Percentiles rank a stretch among this genome's conserved stretches.
These are phyloP conservation scores for Xylariaceae sp. DNA, from an alignment of 2,329 filamentous ascomycete species.

Conservation along the genomic window DNA sequence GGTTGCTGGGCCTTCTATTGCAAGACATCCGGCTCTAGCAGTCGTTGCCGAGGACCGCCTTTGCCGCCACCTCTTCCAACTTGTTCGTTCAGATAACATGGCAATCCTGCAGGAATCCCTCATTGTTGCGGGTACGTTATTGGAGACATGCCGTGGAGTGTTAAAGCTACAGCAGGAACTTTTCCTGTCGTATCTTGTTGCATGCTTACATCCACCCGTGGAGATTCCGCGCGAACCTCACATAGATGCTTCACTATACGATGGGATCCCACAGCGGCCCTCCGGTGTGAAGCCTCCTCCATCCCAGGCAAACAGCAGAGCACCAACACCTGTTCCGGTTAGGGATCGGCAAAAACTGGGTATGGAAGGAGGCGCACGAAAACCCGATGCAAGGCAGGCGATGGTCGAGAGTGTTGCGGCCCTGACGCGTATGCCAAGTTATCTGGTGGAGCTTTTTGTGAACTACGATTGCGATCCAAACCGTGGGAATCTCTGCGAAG, in stretches of 20 bases:
- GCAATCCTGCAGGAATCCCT: constrained; percentile 89
- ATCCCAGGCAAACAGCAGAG: constrained; percentile 71
- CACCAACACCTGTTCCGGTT: constrained; percentile 84
- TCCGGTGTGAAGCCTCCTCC: constrained; percentile 76
- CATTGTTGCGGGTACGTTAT: constrained; percentile 82
- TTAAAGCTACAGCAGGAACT: constrained; percentile 96
- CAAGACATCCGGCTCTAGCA: constrained; percentile 83
- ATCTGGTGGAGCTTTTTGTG: constrained; percentile 92
- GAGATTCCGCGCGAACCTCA: constrained; percentile 87
- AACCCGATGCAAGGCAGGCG: constrained; percentile 91
- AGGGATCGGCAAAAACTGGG: constrained; percentile 91
- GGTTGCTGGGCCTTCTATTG: constrained; percentile 91
- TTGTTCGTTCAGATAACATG: constrained; percentile 95
- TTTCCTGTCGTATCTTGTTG: constrained; percentile 89
- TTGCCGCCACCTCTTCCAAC: constrained; percentile 91
- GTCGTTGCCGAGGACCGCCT: constrained; percentile 86
- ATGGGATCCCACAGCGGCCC: constrained; percentile 87
- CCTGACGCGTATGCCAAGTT: constrained; percentile 85
- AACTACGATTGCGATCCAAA: constrained; percentile 98
- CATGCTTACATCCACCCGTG: constrained; percentile 88
- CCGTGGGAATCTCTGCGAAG: constrained; percentile 86
- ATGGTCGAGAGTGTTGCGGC: constrained; percentile 98
- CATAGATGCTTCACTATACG: constrained; percentile 87
- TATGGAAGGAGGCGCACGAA: constrained; percentile 83
- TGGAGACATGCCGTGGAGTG: constrained; percentile 85